phyloP scores from a whole-genome alignment of 2,329 filamentous ascomycete genomes.

The Talaromyces islandicus region DNA sequence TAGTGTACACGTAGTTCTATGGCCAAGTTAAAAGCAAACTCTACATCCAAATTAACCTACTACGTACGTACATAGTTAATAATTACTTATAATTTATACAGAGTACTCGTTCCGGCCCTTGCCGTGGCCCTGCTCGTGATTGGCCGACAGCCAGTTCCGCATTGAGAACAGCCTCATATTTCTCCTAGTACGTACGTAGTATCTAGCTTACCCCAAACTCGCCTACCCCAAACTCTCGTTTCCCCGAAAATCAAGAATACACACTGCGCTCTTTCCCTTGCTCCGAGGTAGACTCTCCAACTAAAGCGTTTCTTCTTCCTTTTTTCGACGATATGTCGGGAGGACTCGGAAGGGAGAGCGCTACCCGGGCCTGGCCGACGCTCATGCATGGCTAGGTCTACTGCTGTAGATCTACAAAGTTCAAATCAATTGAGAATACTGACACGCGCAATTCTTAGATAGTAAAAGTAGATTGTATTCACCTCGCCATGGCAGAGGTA shows the following conservation, averaged over 20 bases:
- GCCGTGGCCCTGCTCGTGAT: neutral
- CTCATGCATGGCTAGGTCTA: neutral
- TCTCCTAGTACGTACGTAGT: too few relatives aligned
- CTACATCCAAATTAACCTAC: too few relatives aligned
- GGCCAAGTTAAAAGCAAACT: too few relatives aligned
- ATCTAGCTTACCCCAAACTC: neutral
- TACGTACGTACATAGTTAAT: too few relatives aligned
- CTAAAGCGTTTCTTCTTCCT: too few relatives aligned
- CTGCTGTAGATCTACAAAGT: too few relatives aligned
- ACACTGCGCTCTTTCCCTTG: neutral
- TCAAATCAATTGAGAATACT: neutral
- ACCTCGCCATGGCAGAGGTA: neutral
- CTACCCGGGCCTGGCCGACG: neutral
- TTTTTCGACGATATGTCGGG: neutral
- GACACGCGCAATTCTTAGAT: neutral
- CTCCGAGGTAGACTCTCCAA: neutral
- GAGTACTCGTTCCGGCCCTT: neutral
- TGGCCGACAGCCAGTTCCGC: neutral
- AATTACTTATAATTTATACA: too few relatives aligned
- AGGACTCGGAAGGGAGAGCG: neutral
- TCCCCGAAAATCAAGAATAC: neutral
- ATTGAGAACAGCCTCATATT: neutral
- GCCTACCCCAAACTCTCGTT: neutral
- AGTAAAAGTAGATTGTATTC: neutral
- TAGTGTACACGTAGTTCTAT: too few relatives aligned